Conservation (phyloP, 331 rosid genomes). For the Stylosanthes scabra region DNA sequence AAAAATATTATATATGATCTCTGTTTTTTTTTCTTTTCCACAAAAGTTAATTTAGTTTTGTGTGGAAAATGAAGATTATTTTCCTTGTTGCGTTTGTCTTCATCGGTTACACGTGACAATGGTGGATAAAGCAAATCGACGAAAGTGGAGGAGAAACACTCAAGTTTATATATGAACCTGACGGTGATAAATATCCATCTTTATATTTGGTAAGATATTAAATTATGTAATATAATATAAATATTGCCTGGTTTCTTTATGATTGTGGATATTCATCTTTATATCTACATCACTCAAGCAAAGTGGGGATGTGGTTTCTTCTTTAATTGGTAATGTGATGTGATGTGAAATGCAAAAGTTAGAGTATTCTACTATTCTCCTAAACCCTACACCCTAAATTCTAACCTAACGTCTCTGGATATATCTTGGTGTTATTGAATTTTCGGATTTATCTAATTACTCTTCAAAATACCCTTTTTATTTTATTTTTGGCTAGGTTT, state of each 20-base stretch:
- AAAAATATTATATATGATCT: not conserved
- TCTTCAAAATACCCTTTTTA: no score
- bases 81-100: not conserved
- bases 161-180: not conserved
- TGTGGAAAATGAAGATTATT: not conserved
- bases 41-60: no score
- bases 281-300: no score
- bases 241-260: not conserved
- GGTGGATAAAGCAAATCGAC: not conserved
- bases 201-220: no score
- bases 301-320: not conserved
- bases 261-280: not conserved
- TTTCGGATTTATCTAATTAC: no score
- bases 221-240: no score
- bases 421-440: no score
- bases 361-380: not conserved
- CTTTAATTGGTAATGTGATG: not conserved
- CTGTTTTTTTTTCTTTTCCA: not conserved
- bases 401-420: no score
- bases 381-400: no score
- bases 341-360: not conserved
- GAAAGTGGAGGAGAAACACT: not conserved
- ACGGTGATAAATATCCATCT: not conserved
- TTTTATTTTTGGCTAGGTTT: no score
- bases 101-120: conserved; percentile 28